These are phyloP conservation scores for Fusarium paranaense DNA, from an alignment of 2,329 filamentous ascomycete species.

Conservation along the genomic window DNA sequence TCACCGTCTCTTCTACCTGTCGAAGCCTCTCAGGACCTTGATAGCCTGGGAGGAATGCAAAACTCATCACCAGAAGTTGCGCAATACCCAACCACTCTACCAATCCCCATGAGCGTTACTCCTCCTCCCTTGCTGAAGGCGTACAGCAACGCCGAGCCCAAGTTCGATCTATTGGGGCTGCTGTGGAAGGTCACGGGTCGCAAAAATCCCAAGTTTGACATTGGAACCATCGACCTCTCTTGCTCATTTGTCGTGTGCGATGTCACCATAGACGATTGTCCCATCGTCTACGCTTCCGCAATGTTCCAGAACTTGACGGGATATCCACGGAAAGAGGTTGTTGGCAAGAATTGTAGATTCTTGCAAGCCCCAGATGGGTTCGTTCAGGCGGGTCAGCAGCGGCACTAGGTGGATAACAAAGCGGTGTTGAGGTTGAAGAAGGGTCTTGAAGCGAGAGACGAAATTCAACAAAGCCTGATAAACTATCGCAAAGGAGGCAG, in stretches of 20 bases:
- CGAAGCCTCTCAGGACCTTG: neutral
- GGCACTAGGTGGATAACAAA: neutral
- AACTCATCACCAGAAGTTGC: neutral
- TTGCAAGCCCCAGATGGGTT: neutral
- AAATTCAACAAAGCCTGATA: neutral
- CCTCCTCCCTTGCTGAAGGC: neutral
- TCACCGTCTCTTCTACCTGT: neutral
- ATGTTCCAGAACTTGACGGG: neutral
- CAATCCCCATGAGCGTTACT: accelerated
- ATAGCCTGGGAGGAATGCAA: neutral
- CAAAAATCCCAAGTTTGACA: neutral
- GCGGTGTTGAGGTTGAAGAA: neutral
- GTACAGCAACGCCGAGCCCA: neutral
- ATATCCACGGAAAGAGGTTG: neutral
- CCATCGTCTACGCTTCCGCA: neutral
- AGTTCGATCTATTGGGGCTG: neutral
- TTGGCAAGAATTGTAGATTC: neutral
- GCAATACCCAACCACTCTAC: neutral
- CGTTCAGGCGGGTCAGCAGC: neutral
- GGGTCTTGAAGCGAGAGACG: neutral
- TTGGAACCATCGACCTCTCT: neutral
- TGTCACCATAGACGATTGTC: neutral
- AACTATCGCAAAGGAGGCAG: neutral
- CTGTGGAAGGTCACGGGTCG: neutral
- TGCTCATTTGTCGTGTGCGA: neutral